Base-by-base conservation (phyloP, 345 rosid genomes). In the Isatis tinctoria region DNA sequence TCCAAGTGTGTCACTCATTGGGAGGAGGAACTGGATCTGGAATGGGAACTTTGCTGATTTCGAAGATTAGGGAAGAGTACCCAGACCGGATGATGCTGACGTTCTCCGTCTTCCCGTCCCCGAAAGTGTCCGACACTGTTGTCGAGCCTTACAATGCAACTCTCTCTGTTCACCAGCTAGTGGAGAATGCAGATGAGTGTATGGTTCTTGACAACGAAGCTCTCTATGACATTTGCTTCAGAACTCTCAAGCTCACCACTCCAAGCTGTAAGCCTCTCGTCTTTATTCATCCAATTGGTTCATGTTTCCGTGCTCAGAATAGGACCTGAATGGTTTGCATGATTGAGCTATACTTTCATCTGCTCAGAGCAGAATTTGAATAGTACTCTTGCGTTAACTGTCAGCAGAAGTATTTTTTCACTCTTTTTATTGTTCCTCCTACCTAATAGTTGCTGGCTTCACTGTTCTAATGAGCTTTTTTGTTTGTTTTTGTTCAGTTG, bases 1-100 rank as follows among this genome's bases (percentile, higher is more conserved):
- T 87, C 63, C 92, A 87, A 76, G 92, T 87, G 18, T 87, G 92
- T 73, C 92, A 85, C 78, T 87, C 92, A 0, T 58, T 87, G 68
- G 91, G 89, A 64, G 91, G 89, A 59, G 91, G 91, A 74, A 87
- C 89, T 11, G 91, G 91, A 39, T 87, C 91, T 10, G 89, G 92
- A 6, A 87, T 87, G 92, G 92, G 92, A 66, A 87, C 92, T 0
- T 85, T 87, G 56, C 74, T 87, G 75, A 87, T 87, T 51, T 87
- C 89, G 1, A 85, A 87, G 83, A 87, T 87, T 10, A 83, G 89
- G 22, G 91, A 87, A 70, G 91, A 87, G 77, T 87, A 87, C 10
- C 91, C 92, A 1, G 90, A 85, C 11, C 40, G 92, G 66, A 87
- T 87, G 92, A 87, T 87, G 92, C 79, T 87, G 49, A 87, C 92